phyloP scores from a whole-genome alignment of 306 rosid genomes.

The Malus orientalis region DNA sequence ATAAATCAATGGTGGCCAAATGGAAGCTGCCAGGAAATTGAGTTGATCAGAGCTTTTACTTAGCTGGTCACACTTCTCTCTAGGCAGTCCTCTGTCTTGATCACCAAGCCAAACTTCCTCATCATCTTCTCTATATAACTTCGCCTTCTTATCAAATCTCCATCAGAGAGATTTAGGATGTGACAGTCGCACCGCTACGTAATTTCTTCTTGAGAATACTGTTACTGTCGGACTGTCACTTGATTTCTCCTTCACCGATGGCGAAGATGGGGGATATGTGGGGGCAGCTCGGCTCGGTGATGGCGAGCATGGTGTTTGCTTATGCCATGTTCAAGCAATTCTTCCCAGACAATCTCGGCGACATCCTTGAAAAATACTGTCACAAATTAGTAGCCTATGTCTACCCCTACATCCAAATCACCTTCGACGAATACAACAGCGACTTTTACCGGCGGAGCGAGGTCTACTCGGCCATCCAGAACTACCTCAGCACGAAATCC shows the following conservation, averaged over 20 bases:
- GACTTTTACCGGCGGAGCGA: slow-evolving; percentile 25
- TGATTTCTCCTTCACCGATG: neutral
- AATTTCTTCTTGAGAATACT: too few species aligned
- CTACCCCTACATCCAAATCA: slow-evolving; percentile 41
- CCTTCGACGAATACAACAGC: slow-evolving; percentile 30
- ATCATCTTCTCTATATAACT: neutral
- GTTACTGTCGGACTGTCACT: too few species aligned
- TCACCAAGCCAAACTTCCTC: neutral
- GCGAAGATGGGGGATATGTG: slow-evolving; percentile 18
- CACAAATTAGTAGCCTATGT: slow-evolving; percentile 4
- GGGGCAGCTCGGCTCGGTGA: slow-evolving; percentile 28
- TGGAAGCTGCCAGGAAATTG: neutral
- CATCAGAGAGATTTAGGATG: too few species aligned
- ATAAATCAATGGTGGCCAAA: too few species aligned
- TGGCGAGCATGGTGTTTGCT: slow-evolving; percentile 23
- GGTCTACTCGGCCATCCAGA: slow-evolving; percentile 25
- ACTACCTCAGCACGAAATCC: slow-evolving; percentile 34
- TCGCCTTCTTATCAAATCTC: neutral
- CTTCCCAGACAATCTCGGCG: slow-evolving; percentile 21
- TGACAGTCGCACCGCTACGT: too few species aligned
- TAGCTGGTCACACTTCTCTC: neutral
- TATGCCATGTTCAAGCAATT: slow-evolving; percentile 24
- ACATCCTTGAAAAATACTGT: neutral
- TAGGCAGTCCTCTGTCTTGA: neutral
- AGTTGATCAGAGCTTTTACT: too few species aligned